A percentile compares a stretch with the other conserved stretches of the same genome.
These are phyloP conservation scores for Wickerhamomyces sp. DNA, from an alignment of 1,139 yeast genomes.

Conservation along the genomic window DNA sequence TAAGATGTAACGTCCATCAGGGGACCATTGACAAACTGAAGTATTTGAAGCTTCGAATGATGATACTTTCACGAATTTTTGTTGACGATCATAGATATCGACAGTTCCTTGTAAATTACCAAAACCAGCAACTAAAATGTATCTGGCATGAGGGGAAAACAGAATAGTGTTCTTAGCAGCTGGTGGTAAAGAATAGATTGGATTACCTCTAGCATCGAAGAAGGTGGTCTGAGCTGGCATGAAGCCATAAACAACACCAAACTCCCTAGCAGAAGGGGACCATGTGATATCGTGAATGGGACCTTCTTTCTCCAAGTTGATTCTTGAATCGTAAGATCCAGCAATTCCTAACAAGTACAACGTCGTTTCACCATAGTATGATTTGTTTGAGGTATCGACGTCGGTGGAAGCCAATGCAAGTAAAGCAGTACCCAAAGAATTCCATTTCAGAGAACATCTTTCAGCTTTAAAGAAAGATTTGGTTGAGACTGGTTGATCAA, in stretches of 20 bases:
- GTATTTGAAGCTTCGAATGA: slow-evolving; percentile 91
- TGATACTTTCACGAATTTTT: slow-evolving; percentile 73
- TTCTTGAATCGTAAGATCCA: slow-evolving; percentile 87
- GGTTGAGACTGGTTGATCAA: slow-evolving; percentile 75
- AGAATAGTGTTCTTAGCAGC: slow-evolving; percentile 86
- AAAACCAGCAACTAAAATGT: slow-evolving; percentile 90
- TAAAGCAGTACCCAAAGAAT: slow-evolving; percentile 87
- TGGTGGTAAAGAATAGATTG: slow-evolving; percentile 76
- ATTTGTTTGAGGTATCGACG: slow-evolving; percentile 89
- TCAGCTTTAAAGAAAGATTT: slow-evolving; percentile 96
- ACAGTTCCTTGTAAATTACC: slow-evolving; percentile 97
- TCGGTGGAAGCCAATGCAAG: slow-evolving; percentile 93
- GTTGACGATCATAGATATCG: slow-evolving; percentile 90
- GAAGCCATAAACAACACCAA: slow-evolving; percentile 94
- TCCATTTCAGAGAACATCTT: slow-evolving; percentile 90
- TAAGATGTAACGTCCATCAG: slow-evolving; percentile 90
- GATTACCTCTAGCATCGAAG: slow-evolving; percentile 91
- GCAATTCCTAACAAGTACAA: slow-evolving; percentile 87
- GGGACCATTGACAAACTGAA: slow-evolving; percentile 95
- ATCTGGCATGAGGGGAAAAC: slow-evolving; percentile 93
- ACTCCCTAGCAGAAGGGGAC: slow-evolving; percentile 95
- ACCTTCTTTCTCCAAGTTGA: slow-evolving; percentile 84
- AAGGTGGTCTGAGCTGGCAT: slow-evolving; percentile 98
- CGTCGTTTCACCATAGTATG: slow-evolving; percentile 95
- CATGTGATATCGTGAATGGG: slow-evolving; percentile 97